Conservation (phyloP, 2,329 filamentous ascomycete genomes). For the Colletotrichum echinochloae region DNA sequence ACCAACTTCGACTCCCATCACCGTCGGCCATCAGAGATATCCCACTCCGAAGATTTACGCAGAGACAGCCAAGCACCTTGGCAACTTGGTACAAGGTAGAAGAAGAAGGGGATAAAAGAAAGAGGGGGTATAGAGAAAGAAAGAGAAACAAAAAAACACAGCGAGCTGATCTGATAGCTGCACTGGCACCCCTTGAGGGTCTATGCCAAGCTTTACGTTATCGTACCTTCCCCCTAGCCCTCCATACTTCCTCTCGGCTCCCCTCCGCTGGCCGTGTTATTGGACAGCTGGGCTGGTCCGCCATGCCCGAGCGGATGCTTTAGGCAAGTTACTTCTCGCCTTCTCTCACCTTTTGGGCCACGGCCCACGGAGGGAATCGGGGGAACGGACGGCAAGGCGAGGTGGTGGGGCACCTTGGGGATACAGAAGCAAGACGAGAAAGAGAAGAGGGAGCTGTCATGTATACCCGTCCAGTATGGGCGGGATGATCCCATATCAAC, state of each 20-base stretch:
- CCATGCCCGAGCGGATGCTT: slow-evolving; percentile 13
- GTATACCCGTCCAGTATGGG: neutral
- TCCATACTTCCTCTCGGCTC: neutral
- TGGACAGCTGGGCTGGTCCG: neutral
- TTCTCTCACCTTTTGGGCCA: slow-evolving; percentile 10
- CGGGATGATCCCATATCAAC: neutral
- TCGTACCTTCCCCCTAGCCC: neutral
- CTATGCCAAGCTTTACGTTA: slow-evolving; percentile 5
- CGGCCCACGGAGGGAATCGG: slow-evolving; percentile 32
- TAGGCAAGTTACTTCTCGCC: slow-evolving; percentile 15
- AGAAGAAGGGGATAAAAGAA: neutral
- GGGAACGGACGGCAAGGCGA: slow-evolving; percentile 28
- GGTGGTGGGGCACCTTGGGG: neutral
- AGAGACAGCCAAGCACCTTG: neutral
- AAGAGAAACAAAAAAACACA: neutral
- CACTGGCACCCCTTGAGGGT: neutral
- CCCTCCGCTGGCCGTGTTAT: neutral
- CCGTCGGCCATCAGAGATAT: neutral
- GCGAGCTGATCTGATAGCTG: neutral
- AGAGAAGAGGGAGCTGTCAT: neutral
- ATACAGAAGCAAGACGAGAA: no score
- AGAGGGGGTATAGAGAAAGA: neutral
- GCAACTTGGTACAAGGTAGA: neutral
- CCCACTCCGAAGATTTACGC: neutral
- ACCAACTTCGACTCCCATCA: neutral